Evolutionary conservation across 2,329 filamentous ascomycete species (phyloP), one percentile per base, ranked within the genome.

Genomic region (Uncinocarpus reesii): DNA sequence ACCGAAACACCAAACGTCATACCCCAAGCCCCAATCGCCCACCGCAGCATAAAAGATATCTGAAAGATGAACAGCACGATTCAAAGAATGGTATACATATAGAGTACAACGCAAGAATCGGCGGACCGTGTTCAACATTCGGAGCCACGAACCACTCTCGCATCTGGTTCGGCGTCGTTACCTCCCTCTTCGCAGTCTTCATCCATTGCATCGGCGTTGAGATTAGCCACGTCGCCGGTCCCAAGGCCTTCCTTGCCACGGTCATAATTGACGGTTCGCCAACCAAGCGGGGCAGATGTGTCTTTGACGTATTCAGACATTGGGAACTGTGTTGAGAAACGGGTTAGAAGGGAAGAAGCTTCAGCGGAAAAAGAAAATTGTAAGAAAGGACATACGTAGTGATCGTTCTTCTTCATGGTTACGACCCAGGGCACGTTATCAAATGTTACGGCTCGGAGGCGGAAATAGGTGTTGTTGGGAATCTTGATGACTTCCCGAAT

Each of bases 371-470:
- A 13, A 37, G 18, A 15, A n/a, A 20, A 11, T 4, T 20, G 13
- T 13, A 21, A 20, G 29, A 36, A 37, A 23, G 28, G 16, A 62
- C 70, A 61, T 59, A 75, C 72, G 65, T 98, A 98, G 67, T 98
- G 92, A 63, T 98, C 90, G 58, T 95, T 95, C 78, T 96, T 96
- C 80, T 98, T 98, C 86, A 98, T 95, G 7, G 92, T 98, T 32
- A 93, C 86, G n/a, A 98, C 88, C 88, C 92, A 98, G 2, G 90
- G 90, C 7, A 98, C 88, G 60, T 93, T 94, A 65, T 98, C 92
- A 61, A 98, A 98, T 0, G 92, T 96, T 65, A 96, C 87, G n/a
- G 92, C 87, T 65, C 90, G 89, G 46, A 98, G 75, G 15, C 92
- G 82, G 80, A 98, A 98, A 69, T 98, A 98, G 1, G 88, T 95